Evolutionary conservation across 116 monocot species (phyloP), one percentile per base, ranked within the genome.

Genomic region (Trichopus zeylanicus): DNA sequence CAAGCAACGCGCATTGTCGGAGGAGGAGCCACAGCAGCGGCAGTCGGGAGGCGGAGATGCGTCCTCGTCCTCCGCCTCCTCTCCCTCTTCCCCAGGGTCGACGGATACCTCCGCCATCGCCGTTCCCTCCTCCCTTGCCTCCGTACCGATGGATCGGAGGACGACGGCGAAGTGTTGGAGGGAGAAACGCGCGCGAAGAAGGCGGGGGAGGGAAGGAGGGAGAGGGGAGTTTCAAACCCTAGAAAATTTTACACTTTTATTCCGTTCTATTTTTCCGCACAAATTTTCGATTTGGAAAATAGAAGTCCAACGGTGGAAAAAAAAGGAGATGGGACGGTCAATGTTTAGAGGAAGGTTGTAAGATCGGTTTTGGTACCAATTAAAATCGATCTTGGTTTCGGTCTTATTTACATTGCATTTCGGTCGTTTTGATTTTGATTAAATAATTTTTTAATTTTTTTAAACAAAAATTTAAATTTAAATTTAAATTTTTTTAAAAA

Each of bases 1-100:
- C 30, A 70, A 70, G 18, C 66, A 29, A 35, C 54, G 51, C 63
- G n/a, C n/a, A n/a, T 59, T 63, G 0, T 21, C 23, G 22, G 28
- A 12, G 22, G 61, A 26, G 51, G 37, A 5, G 35, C 19, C 53
- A 55, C 56, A 66, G 57, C 56, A 60, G 26, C 9, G 22, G 42
- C 70, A 69, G 20, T 53, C 20, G 21, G 23, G 7, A 15, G 13
- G 46, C 60, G 13, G 42, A 0, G 39, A 27, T 21, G 15, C 26
- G 59, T 16, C 31, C 21, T 49, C 49, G 34, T 10, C 10, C 34
- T 35, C 34, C 10, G 10, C 34, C 49, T 49, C 49, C 22, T 49
- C 49, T 8, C 22, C 49, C 9, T 24, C 49, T 6, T 22, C 48
- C 16, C 16, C 49, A 22, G 49, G 49, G 4, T 20, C 49, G 19